Conservation (phyloP, 2,329 filamentous ascomycete genomes). For the Fusarium abutilonis region DNA sequence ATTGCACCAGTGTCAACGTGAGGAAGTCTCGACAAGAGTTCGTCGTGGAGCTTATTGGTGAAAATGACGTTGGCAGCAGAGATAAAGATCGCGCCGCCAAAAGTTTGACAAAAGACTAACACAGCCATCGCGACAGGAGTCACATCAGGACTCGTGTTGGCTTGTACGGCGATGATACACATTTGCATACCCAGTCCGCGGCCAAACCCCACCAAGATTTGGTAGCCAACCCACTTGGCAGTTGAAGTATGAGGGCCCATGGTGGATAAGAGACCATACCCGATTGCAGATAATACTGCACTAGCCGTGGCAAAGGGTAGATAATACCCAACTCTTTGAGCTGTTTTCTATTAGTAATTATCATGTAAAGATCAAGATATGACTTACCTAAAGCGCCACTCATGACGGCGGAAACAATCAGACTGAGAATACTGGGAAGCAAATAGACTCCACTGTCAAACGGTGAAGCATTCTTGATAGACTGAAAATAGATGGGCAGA, state of each 20-base stretch:
- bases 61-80: conserved; percentile 49
- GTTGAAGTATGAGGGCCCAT: conserved; percentile 50
- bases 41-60: conserved; percentile 46
- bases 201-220: conserved; percentile 53
- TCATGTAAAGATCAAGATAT: too few relatives aligned
- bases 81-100: conserved; percentile 59
- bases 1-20: conserved; percentile 46
- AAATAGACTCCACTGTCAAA: conserved; percentile 46
- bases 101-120: conserved; percentile 41
- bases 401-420: conserved; percentile 40
- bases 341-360: conserved; percentile 21
- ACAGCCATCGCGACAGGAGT: conserved; percentile 45
- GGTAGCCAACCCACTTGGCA: conserved; percentile 57
- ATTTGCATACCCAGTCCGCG: conserved; percentile 60
- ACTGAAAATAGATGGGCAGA: conserved; percentile 63
- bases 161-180: conserved; percentile 46
- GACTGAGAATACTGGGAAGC: conserved; percentile 43
- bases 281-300: conserved; percentile 47
- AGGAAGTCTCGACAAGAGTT: conserved; percentile 47
- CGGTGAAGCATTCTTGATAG: conserved; percentile 51
- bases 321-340: conserved; percentile 54
- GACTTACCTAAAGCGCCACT: conserved; percentile 39
- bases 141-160: conserved; percentile 39
- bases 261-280: conserved; percentile 55
- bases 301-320: conserved; percentile 54